A percentile compares a stretch with the other conserved stretches of the same genome.
phyloP scores from a whole-genome alignment of 352 stramenopile genomes.

The Phytophthora vignae region DNA sequence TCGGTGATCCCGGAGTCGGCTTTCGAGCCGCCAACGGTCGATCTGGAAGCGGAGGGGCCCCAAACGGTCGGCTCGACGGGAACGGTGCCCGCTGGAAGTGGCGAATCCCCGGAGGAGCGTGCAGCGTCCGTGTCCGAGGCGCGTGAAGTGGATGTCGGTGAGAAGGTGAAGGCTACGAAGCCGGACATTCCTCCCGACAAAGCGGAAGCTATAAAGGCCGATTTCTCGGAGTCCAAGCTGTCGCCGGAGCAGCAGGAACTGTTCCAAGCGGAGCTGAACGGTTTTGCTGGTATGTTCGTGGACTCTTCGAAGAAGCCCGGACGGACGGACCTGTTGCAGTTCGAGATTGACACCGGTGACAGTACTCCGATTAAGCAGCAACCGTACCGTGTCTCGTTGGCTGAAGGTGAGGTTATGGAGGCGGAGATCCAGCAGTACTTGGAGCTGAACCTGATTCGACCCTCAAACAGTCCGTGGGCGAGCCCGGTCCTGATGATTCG shows the following conservation, averaged over 20 bases:
- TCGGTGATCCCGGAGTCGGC: constrained; percentile 6
- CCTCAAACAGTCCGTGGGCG: constrained; percentile 7
- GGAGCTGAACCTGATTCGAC: constrained; percentile 5
- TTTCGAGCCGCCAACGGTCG: neutral
- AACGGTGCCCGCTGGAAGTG: neutral
- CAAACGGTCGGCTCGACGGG: too few relatives aligned
- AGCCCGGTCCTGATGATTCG: constrained; percentile 10
- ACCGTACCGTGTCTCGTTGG: constrained; percentile 12
- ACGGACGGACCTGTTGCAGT: too few relatives aligned
- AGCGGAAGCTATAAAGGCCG: neutral
- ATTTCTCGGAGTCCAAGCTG: neutral
- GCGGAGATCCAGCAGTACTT: constrained; percentile 13
- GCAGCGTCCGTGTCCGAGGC: neutral
- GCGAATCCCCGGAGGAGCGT: neutral
- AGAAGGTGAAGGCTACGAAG: neutral
- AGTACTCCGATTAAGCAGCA: constrained; percentile 12
- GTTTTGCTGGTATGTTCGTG: too few relatives aligned
- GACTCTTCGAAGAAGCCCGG: too few relatives aligned
- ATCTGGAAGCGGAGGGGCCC: neutral
- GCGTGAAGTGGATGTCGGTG: neutral
- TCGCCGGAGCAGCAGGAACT: too few relatives aligned
- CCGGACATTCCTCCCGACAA: neutral
- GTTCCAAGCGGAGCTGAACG: too few relatives aligned
- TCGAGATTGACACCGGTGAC: constrained; percentile 2
- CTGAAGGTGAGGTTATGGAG: constrained; percentile 18